Evolutionary conservation across 371 early-diverging fungal genomes (phyloP).

Genomic region (Phascolomyces articulosus): DNA sequence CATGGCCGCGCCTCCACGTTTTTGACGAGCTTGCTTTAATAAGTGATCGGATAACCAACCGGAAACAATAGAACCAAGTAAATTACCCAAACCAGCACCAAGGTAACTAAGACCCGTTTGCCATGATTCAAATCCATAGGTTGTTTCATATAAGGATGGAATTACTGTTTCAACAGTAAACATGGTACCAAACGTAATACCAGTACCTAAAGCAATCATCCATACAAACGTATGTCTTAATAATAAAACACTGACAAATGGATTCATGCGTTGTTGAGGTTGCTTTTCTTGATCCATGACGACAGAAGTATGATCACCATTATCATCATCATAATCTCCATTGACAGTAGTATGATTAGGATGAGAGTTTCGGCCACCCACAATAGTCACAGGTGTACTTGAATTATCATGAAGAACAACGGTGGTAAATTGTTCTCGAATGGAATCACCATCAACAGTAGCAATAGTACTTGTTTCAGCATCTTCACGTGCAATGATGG

Average conservation of each 20-base stretch:
- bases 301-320: too few relatives aligned
- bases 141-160: slow-evolving; percentile 31
- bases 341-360: too few relatives aligned
- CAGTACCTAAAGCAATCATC: slow-evolving; percentile 42
- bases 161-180: slow-evolving; percentile 50
- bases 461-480: background rate
- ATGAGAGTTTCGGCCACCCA: too few relatives aligned
- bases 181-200: slow-evolving; percentile 54
- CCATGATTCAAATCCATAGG: slow-evolving; percentile 48
- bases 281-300: background rate
- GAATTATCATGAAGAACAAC: too few relatives aligned
- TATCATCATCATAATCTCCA: too few relatives aligned
- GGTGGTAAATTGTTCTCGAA: background rate
- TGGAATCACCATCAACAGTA: background rate
- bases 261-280: slow-evolving; percentile 21
- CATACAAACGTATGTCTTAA: slow-evolving; percentile 47
- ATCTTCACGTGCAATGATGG: background rate
- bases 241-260: slow-evolving; percentile 32
- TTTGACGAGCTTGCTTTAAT: slow-evolving; percentile 24
- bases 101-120: slow-evolving; percentile 45
- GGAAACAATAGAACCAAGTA: slow-evolving; percentile 38
- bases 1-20: slow-evolving; percentile 30
- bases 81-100: slow-evolving; percentile 48
- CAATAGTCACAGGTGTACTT: too few relatives aligned
- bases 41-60: slow-evolving; percentile 40